A percentile compares a stretch with the other conserved stretches of the same genome.
phyloP scores from a whole-genome alignment of 805 yeast genomes.

The Metschnikowia lochheadii region DNA sequence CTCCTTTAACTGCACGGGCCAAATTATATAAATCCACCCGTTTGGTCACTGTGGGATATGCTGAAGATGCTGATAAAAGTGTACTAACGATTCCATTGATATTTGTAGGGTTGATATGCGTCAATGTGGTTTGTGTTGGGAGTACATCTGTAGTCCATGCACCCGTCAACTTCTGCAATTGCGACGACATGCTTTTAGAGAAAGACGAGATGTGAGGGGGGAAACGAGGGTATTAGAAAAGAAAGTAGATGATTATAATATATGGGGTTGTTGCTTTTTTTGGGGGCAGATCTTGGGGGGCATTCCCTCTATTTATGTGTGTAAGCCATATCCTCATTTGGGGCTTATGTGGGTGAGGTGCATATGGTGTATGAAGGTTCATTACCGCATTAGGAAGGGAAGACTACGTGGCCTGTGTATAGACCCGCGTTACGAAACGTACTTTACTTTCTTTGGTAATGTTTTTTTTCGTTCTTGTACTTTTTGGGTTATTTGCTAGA shows the following conservation, averaged over 20 bases:
- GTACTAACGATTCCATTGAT: slow-evolving; percentile 10
- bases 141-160: slow-evolving; percentile 18
- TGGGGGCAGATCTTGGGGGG: background rate
- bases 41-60: slow-evolving; percentile 16
- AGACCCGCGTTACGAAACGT: background rate
- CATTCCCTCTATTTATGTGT: background rate
- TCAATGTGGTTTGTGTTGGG: slow-evolving; percentile 18
- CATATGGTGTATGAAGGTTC: background rate
- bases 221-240: background rate
- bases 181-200: background rate
- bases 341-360: background rate
- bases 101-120: slow-evolving; percentile 16
- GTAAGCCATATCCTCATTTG: background rate
- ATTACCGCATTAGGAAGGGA: background rate
- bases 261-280: background rate
- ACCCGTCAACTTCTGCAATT: slow-evolving; percentile 13
- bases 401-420: background rate
- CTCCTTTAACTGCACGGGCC: slow-evolving; percentile 17
- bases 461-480: background rate
- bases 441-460: background rate
- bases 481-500: background rate
- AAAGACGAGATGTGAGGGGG: too few species aligned
- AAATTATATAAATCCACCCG: slow-evolving; percentile 14
- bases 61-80: slow-evolving; percentile 14
- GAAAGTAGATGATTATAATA: background rate